Evolutionary conservation across 768 basidiomycete genomes (phyloP).

Genomic region (Omphalotus guepiniiformis): DNA sequence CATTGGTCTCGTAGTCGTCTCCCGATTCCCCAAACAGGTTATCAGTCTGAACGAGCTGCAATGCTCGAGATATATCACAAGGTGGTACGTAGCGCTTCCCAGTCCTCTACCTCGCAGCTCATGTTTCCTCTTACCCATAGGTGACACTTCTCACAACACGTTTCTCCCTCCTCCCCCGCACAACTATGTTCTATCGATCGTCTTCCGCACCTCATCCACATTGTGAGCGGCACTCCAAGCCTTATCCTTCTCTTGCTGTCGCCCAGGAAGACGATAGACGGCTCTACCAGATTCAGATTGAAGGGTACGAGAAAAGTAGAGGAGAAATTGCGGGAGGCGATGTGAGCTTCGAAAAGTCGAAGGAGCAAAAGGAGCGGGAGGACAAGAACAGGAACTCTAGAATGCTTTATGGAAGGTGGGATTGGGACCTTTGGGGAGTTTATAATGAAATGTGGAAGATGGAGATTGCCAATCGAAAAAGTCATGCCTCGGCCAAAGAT

Average conservation of each 20-base stretch:
- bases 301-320: no score
- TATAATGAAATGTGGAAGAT: slow-evolving; percentile 21
- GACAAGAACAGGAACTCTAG: no score
- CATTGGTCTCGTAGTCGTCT: slow-evolving; percentile 28
- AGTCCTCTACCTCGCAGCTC: not conserved
- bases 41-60: slow-evolving; percentile 25
- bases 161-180: slow-evolving; percentile 16
- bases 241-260: slow-evolving; percentile 15
- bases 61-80: slow-evolving; percentile 25
- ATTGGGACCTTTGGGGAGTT: slow-evolving; percentile 24
- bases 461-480: no score
- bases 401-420: no score
- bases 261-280: slow-evolving; percentile 17
- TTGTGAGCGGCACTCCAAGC: slow-evolving; percentile 17
- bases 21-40: no score
- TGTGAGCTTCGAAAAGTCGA: no score
- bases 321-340: no score
- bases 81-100: slow-evolving; percentile 20
- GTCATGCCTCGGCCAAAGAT: no score
- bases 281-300: no score
- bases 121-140: not conserved
- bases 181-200: slow-evolving; percentile 23
- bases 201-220: slow-evolving; percentile 23
- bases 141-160: slow-evolving; percentile 19
- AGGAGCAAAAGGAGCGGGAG: no score